Evolutionary conservation across 2,329 filamentous ascomycete genomes (phyloP).

Genomic region (Xylariaceae sp.): DNA sequence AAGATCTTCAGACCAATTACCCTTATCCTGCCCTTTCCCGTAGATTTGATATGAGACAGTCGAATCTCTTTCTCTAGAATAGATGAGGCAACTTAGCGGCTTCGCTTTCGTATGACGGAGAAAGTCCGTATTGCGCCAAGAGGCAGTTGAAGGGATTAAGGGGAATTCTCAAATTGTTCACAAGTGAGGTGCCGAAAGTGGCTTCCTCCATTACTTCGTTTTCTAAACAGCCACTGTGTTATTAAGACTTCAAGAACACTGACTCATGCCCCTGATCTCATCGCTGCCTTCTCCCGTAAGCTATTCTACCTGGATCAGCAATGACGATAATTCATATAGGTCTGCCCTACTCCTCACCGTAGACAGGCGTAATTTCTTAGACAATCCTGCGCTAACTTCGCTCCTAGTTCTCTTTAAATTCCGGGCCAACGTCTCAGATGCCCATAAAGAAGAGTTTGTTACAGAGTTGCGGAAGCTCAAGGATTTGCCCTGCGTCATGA

Average conservation of each 20-base stretch:
- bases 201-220: no score
- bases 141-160: no score
- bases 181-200: no score
- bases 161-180: no score
- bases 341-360: neutral
- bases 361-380: neutral
- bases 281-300: neutral
- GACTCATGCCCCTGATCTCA: neutral
- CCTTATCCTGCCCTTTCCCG: no score
- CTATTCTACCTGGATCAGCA: neutral
- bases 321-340: slow-evolving; percentile 22
- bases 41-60: no score
- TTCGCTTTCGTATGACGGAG: neutral
- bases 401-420: slow-evolving; percentile 25
- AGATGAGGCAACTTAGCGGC: no score
- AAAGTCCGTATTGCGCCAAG: slow-evolving; percentile 14
- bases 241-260: no score
- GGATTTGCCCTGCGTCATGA: slow-evolving; percentile 52
- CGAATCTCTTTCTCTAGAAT: no score
- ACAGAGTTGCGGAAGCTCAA: slow-evolving; percentile 56
- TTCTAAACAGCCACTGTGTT: no score
- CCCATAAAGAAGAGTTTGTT: slow-evolving; percentile 52
- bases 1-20: no score
- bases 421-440: slow-evolving; percentile 7
- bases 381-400: no score